Evolutionary conservation across 2,329 filamentous ascomycete species (phyloP).

Genomic region (Talaromyces rugulosus): DNA sequence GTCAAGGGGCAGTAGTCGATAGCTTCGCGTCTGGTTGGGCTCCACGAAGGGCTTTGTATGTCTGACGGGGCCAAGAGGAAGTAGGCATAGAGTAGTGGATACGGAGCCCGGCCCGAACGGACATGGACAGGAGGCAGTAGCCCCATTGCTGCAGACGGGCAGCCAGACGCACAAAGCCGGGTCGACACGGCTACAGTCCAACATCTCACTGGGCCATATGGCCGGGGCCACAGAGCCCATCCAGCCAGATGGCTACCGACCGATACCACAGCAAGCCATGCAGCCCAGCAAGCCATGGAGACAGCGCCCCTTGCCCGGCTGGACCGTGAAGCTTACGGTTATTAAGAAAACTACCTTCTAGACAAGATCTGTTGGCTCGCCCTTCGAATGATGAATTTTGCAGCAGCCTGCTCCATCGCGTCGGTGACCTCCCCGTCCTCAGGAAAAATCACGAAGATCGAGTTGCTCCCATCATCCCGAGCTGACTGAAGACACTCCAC

Average conservation of each 20-base stretch:
- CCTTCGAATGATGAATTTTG: slow-evolving; percentile 1
- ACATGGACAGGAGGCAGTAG: neutral
- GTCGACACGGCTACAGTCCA: neutral
- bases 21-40: neutral
- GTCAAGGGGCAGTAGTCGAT: neutral
- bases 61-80: neutral
- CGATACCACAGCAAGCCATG: neutral
- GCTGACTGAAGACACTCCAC: slow-evolving; percentile 17
- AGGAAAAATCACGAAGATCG: slow-evolving; percentile 15
- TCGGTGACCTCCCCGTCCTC: slow-evolving; percentile 4
- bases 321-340: neutral
- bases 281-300: neutral
- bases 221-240: slow-evolving; percentile 5
- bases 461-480: slow-evolving; percentile 16
- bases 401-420: neutral
- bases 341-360: neutral
- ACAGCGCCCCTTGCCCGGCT: neutral
- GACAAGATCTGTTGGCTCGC: neutral
- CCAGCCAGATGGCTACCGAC: neutral
- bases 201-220: neutral
- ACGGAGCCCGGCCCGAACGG: neutral
- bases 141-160: neutral
- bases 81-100: slow-evolving; percentile 3
- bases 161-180: neutral
- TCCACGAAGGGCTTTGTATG: neutral